Percentiles rank a stretch among this genome's conserved stretches.
phyloP scores from a whole-genome alignment of 2,329 filamentous ascomycete genomes.

The Rachicladosporium sp. region DNA sequence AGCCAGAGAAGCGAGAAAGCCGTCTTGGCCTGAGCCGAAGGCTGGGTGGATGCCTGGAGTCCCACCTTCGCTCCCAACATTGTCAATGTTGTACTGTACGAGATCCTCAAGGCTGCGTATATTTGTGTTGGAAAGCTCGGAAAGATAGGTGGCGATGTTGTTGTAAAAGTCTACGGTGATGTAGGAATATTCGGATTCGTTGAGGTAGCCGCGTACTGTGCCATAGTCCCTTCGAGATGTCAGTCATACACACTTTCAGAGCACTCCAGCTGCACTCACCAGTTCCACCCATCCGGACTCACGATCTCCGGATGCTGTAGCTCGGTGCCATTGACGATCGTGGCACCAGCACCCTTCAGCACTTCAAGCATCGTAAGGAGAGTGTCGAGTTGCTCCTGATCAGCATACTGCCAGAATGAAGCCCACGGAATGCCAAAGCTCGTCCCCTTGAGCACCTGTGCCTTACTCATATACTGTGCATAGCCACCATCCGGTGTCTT shows the following conservation, averaged over 20 bases:
- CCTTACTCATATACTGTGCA: slow-evolving; percentile 42
- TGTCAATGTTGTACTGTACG: slow-evolving; percentile 46
- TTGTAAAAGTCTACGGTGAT: slow-evolving; percentile 62
- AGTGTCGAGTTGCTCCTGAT: slow-evolving; percentile 41
- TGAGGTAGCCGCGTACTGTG: slow-evolving; percentile 47
- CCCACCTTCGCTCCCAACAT: slow-evolving; percentile 56
- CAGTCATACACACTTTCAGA: not conserved
- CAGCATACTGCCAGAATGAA: slow-evolving; percentile 55
- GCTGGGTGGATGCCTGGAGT: slow-evolving; percentile 45
- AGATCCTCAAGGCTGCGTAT: slow-evolving; percentile 51
- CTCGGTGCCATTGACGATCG: slow-evolving; percentile 57
- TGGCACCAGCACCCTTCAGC: slow-evolving; percentile 51
- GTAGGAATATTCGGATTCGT: slow-evolving; percentile 62
- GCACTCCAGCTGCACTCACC: slow-evolving; percentile 23
- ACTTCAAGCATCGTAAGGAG: slow-evolving; percentile 39
- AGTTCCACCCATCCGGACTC: slow-evolving; percentile 58
- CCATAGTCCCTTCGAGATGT: slow-evolving; percentile 41
- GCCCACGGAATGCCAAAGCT: slow-evolving; percentile 61
- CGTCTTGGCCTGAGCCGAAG: slow-evolving; percentile 59
- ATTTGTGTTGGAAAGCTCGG: slow-evolving; percentile 48
- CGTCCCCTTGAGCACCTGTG: slow-evolving; percentile 44
- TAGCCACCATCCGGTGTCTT: slow-evolving; percentile 47
- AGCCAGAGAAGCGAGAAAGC: slow-evolving; percentile 50
- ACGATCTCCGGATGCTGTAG: slow-evolving; percentile 53
- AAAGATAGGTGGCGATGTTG: slow-evolving; percentile 52